Evolutionary conservation across 2,329 filamentous ascomycete genomes (phyloP).

Genomic region (Hymenoscyphus occultus): DNA sequence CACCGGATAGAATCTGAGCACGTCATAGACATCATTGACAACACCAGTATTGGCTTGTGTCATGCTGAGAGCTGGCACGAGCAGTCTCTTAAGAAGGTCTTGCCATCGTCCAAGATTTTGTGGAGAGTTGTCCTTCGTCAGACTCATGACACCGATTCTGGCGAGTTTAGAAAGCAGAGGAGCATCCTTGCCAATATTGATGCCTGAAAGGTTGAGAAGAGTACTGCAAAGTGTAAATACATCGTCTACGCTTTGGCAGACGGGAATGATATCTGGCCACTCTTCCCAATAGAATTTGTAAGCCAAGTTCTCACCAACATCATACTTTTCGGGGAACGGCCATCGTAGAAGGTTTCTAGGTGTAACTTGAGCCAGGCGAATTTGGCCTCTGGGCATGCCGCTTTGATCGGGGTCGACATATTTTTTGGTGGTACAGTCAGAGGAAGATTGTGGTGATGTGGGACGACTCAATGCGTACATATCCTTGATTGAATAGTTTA

Average conservation of each 20-base stretch:
- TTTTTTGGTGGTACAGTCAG: constrained; percentile 44
- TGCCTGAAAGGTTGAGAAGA: constrained; percentile 79
- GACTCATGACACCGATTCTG: constrained; percentile 77
- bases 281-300: constrained; percentile 98
- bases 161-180: constrained; percentile 75
- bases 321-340: constrained; percentile 77
- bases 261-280: constrained; percentile 88
- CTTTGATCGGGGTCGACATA: constrained; percentile 60
- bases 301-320: constrained; percentile 68
- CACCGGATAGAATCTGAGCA: constrained; percentile 76
- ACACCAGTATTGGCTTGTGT: constrained; percentile 80
- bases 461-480: constrained; percentile 52
- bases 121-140: constrained; percentile 66
- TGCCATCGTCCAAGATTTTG: constrained; percentile 77
- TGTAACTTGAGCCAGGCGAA: constrained; percentile 58
- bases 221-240: constrained; percentile 83
- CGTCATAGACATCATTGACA: constrained; percentile 81
- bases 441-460: constrained; percentile 41
- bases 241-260: constrained; percentile 88
- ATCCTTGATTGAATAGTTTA: constrained; percentile 77
- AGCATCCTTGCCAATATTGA: constrained; percentile 84
- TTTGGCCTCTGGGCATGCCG: constrained; percentile 64
- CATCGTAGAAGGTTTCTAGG: constrained; percentile 72
- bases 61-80: constrained; percentile 86
- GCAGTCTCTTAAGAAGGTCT: constrained; percentile 74